These are phyloP conservation scores for Solidago caesia DNA, from an alignment of 129 eudicot genomes.

Conservation along the genomic window DNA sequence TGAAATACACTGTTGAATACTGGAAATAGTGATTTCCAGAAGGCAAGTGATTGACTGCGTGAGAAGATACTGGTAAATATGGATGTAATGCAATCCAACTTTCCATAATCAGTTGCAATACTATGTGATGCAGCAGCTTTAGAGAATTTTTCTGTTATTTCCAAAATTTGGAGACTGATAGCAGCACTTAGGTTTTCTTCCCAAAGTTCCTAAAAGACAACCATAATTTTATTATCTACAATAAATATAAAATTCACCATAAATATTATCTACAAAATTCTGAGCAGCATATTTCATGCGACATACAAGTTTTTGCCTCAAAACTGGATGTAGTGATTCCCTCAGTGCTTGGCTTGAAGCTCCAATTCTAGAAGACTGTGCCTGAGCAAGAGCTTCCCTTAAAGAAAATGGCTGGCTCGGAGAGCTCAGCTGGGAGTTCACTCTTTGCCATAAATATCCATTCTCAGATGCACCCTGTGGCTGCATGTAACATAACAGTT, in stretches of 20 bases:
- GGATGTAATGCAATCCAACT: conserved; percentile 93
- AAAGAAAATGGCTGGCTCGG: conserved; percentile 97
- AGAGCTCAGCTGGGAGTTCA: conserved; percentile 89
- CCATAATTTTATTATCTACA: conserved; percentile 7
- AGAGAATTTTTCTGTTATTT: conserved; percentile 87
- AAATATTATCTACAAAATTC: not conserved
- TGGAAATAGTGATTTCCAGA: conserved; percentile 92
- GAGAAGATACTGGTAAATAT: conserved; percentile 82
- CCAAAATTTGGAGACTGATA: conserved; percentile 85
- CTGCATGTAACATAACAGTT: conserved; percentile 32
- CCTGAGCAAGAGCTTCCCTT: conserved; percentile 98
- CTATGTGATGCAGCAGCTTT: conserved; percentile 71
- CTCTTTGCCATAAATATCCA: conserved; percentile 95
- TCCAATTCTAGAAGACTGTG: conserved; percentile 93
- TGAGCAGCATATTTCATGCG: not conserved
- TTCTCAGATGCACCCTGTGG: conserved; percentile 93
- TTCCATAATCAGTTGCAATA: conserved; percentile 93
- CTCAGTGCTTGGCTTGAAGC: conserved; percentile 93
- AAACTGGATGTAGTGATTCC: conserved; percentile 88
- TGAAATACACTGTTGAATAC: conserved; percentile 78
- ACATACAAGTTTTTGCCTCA: conserved; percentile 95
- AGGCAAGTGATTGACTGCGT: conserved; percentile 77
- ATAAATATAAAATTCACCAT: not conserved
- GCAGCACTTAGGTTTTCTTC: conserved; percentile 97
- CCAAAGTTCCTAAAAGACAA: conserved; percentile 86